Base-by-base conservation (phyloP, 2,329 filamentous ascomycete species). In the Chaetomiaceae sp. region DNA sequence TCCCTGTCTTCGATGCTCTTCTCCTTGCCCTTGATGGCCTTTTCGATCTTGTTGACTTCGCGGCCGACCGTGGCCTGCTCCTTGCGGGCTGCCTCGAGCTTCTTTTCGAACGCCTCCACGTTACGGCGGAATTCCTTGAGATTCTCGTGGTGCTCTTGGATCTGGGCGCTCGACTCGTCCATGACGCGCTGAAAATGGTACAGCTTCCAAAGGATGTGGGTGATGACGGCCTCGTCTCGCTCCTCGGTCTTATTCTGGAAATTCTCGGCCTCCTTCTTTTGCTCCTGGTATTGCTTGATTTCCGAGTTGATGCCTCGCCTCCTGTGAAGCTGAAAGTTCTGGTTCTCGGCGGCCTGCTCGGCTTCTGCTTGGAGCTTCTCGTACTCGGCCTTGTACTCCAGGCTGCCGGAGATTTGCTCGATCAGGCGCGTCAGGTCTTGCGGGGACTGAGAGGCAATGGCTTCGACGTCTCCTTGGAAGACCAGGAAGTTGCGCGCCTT, bases 401-500 rank as follows among this genome's bases (percentile, higher is more conserved):
- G 71, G 68, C 91, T 96, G 40, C 93, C 93, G 1, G 92, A 97
- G 55, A 99, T 97, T 69, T 97, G 93, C 71, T 99, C 93, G 50
- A 99, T 95, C 44, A 99, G 74, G 44, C 89, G 82, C 0, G 93
- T 99, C 34, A 99, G 79, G 63, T 97, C 93, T 61, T 90, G 91
- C 0, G 93, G 90, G 1, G 90, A 95, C 66, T 97, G 93, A 7
- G 90, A 90, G 2, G 93, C 95, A 63, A 99, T 96, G 20, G 90
- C 88, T 68, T 99, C 93, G 16, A 99, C 92, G 66, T 99, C 93
- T 58, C 93, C 95, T 69, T 99, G 93, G 67, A 99, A 99, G 31
- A 99, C 93, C 5, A 99, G 79, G 67, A 99, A 99, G 66, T 99
- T 99, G 58, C 93, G 83, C 30, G 93, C 93, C 69, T 96, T 97